Base-by-base conservation (phyloP, 306 rosid genomes). In the Hylodesmum podocarpum region DNA sequence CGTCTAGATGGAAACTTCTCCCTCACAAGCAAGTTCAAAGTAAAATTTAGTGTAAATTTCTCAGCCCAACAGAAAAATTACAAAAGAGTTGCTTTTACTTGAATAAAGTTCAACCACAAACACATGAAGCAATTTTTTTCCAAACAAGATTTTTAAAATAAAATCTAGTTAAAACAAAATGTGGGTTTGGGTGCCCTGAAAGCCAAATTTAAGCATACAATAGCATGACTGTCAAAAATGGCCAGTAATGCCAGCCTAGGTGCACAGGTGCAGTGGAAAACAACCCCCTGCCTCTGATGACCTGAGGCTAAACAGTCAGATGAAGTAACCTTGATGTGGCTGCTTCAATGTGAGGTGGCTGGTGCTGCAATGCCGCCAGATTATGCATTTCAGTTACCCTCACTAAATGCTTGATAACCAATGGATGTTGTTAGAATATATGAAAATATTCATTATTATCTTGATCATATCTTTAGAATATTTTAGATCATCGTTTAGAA, bases 161-260 rank as follows among this genome's bases (percentile, higher is more conserved):
- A 61, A 63, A 49, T 71, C 57, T 71, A 40, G 50, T 37, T 43
- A 62, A 58, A 28, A 58, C 21, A 13, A 53, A 53, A 53, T 22
- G 7, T 27, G 11, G 64, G 64, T 27, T 11, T 27, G 19, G 39
- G 39, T 6, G n/a, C 1, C 11, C 11, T 27, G 64, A 28, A 6
- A 5, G 34, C 64, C 64, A 57, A 57, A 27, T 37, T 37, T 11
- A 57, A 44, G 28, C 8, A 27, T 8, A 33, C 41, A 33, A 72
- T 66, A 78, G 59, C 74, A 53, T 15, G 9, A 16, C 27, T 4
- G 22, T 59, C 19, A 72, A 65, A 63, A 37, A 24, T 51, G 74
- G 54, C 47, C 29, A 51, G 53, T 72, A 19, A 19, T 15, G 69
- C 34, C 41, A 15, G 24, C 79, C 40, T 40, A 40, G 24, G 57